Percentiles rank a stretch among this genome's conserved stretches.
Conservation (phyloP, 192 early-diverging fungal species). For the Backusella morwellensis region DNA sequence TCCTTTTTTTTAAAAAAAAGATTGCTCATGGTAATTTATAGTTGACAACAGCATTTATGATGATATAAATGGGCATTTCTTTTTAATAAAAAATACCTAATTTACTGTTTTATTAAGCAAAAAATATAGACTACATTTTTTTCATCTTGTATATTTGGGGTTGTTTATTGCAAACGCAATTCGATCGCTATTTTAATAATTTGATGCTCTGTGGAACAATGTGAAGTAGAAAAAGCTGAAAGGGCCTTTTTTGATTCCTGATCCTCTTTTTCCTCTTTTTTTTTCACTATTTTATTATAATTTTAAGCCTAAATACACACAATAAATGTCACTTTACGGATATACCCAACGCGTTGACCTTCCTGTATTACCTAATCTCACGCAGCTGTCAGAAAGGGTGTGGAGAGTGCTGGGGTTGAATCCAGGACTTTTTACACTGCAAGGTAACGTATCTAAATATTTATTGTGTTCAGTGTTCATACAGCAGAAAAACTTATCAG, state of each 20-base stretch:
- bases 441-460: slow-evolving; percentile 43
- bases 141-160: neutral
- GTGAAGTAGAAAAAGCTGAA: neutral
- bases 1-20: neutral
- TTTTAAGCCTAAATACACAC: too few relatives aligned
- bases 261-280: neutral
- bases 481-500: neutral
- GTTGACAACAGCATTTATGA: neutral
- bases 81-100: neutral
- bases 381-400: slow-evolving; percentile 56
- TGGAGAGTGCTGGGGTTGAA: slow-evolving; percentile 75
- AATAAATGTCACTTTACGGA: neutral
- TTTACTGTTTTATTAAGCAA: slow-evolving; percentile 29
- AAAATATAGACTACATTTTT: too few relatives aligned
- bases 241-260: neutral
- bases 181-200: neutral
- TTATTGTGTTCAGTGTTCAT: neutral
- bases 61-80: neutral
- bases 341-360: slow-evolving; percentile 27
- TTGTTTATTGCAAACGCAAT: neutral
- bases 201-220: neutral
- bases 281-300: neutral
- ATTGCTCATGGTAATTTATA: neutral
- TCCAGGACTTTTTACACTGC: slow-evolving; percentile 73
- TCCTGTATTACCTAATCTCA: slow-evolving; percentile 48